Evolutionary conservation across 2,329 filamentous ascomycete genomes (phyloP).

Genomic region (Erysiphe pulchra): DNA sequence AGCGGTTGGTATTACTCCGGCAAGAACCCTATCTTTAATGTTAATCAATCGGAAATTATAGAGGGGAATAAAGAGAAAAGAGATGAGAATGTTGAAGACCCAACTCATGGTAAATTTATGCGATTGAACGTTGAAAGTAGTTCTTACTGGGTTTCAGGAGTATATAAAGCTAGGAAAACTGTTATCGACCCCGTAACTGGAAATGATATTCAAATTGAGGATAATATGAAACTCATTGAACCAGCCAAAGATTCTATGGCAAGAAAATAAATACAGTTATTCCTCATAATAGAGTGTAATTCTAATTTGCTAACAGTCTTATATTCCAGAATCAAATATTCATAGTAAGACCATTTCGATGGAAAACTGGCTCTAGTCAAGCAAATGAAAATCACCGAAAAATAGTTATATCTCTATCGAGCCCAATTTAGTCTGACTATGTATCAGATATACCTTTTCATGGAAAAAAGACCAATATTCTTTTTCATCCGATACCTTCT

Average conservation of each 20-base stretch:
- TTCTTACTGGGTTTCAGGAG: slow-evolving; percentile 11
- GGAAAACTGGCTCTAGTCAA: slow-evolving; percentile 41
- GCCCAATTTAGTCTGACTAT: slow-evolving; percentile 53
- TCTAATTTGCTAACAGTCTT: slow-evolving; percentile 24
- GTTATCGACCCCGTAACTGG: slow-evolving; percentile 82
- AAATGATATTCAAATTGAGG: slow-evolving; percentile 62
- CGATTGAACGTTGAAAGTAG: slow-evolving; percentile 20
- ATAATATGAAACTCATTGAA: slow-evolving; percentile 45
- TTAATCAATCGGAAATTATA: slow-evolving; percentile 1
- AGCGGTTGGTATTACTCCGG: no score
- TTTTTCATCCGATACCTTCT: slow-evolving; percentile 84
- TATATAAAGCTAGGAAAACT: slow-evolving; percentile 22
- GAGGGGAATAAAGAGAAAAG: slow-evolving; percentile 45
- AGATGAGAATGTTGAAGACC: slow-evolving; percentile 43
- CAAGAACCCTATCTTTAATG: no score
- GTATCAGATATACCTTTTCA: slow-evolving; percentile 90
- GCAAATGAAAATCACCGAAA: slow-evolving; percentile 71
- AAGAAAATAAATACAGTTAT: slow-evolving; percentile 5
- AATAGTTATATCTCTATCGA: slow-evolving; percentile 57
- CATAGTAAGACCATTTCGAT: slow-evolving; percentile 41
- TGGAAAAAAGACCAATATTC: slow-evolving; percentile 85
- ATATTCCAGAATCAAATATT: slow-evolving; percentile 74
- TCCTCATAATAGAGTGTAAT: neutral
- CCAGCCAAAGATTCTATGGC: slow-evolving; percentile 47
- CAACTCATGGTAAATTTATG: slow-evolving; percentile 15